Conservation (phyloP, 257 asterid species). For the Buddleja alternifolia region DNA sequence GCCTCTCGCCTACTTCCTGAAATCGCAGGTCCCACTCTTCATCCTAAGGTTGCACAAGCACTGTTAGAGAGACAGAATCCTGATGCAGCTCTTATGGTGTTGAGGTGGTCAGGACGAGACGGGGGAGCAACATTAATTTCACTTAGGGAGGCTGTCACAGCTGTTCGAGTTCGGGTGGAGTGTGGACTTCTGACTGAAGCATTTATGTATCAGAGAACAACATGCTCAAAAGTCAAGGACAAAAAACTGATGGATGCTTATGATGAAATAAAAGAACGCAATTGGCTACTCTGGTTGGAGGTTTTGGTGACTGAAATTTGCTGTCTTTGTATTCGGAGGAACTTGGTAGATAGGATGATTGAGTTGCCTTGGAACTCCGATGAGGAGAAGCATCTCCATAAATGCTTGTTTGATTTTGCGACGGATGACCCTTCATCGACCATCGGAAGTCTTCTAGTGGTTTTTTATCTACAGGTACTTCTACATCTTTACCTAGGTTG, state of each 20-base stretch:
- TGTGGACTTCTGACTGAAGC: constrained; percentile 97
- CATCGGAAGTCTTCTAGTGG: constrained; percentile 92
- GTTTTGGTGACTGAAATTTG: constrained; percentile 84
- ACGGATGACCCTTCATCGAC: constrained; percentile 64
- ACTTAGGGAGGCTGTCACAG: constrained; percentile 81
- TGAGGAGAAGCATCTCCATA: constrained; percentile 89
- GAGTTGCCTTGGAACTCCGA: constrained; percentile 92
- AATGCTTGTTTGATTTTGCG: constrained; percentile 74
- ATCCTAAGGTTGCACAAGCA: constrained; percentile 81
- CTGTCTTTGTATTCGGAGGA: constrained; percentile 80
- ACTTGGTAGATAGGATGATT: constrained; percentile 82
- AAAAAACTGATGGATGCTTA: constrained; percentile 49
- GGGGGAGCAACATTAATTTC: constrained; percentile 63
- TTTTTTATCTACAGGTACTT: constrained; percentile 88
- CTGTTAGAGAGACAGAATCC: constrained; percentile 89
- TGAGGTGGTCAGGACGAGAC: constrained; percentile 92
- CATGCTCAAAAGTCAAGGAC: constrained; percentile 66
- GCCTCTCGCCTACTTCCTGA: constrained; percentile 89
- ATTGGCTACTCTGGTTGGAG: constrained; percentile 77
- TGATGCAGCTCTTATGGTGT: constrained; percentile 90
- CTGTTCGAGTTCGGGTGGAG: constrained; percentile 83
- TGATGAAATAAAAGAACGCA: constrained; percentile 49
- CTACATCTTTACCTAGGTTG: constrained; percentile 2
- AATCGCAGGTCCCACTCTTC: constrained; percentile 71
- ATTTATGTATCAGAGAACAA: constrained; percentile 85